Percentiles rank a stretch among this genome's conserved stretches.
These are phyloP conservation scores for Termitomyces sp. DNA, from an alignment of 768 basidiomycete genomes.

Conservation along the genomic window DNA sequence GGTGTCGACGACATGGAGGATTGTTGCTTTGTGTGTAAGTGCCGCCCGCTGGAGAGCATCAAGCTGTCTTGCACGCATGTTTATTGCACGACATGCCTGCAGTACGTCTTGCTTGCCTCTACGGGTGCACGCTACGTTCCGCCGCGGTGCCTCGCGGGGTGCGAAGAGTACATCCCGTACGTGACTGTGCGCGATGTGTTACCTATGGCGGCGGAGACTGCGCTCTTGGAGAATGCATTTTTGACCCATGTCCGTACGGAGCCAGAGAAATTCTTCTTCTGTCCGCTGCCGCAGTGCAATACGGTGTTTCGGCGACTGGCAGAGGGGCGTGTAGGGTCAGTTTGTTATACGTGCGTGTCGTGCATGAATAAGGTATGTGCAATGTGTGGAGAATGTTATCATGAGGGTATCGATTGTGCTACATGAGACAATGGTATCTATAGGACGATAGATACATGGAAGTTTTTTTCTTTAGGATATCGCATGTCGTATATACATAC, in stretches of 20 bases:
- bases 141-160: constrained; percentile 34
- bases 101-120: constrained; percentile 32
- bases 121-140: constrained; percentile 23
- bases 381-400: constrained; percentile 31
- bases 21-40: constrained; percentile 37
- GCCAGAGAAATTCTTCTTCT: constrained; percentile 43
- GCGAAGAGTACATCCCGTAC: constrained; percentile 30
- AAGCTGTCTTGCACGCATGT: constrained; percentile 42
- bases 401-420: constrained; percentile 35
- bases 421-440: background rate
- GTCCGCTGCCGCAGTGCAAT: constrained; percentile 47
- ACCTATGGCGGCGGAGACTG: constrained; percentile 29
- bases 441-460: background rate
- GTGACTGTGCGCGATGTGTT: constrained; percentile 33
- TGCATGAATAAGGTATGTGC: constrained; percentile 34
- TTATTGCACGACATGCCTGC: constrained; percentile 48
- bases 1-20: background rate
- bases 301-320: constrained; percentile 33
- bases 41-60: constrained; percentile 25
- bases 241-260: constrained; percentile 34
- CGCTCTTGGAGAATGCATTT: constrained; percentile 38
- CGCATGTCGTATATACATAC: background rate
- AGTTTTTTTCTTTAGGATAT: background rate
- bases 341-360: constrained; percentile 22
- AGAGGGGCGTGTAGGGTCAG: background rate